These are phyloP conservation scores for Apophysomyces elegans DNA, from an alignment of 371 early-diverging fungal genomes.

Conservation along the genomic window DNA sequence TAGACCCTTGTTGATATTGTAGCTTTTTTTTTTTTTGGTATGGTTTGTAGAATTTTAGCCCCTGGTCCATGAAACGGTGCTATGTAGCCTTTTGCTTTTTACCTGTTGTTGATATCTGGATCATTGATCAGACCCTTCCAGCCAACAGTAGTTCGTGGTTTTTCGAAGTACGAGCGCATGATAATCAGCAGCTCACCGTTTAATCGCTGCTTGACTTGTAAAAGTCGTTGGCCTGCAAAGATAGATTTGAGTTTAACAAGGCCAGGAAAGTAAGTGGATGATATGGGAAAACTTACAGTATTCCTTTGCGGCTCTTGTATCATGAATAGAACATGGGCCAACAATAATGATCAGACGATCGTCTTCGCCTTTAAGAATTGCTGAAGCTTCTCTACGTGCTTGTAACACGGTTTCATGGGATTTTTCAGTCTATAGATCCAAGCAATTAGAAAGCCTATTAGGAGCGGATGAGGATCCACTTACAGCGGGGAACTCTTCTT, in stretches of 20 bases:
- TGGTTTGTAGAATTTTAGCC: background rate
- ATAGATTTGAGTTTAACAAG: background rate
- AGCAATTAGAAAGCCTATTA: background rate
- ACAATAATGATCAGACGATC: conserved; percentile 89
- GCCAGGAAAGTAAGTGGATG: background rate
- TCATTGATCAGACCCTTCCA: conserved; percentile 97
- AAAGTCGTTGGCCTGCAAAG: conserved; percentile 58
- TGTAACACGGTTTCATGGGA: conserved; percentile 55
- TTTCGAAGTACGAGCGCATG: conserved; percentile 96
- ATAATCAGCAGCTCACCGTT: conserved; percentile 76
- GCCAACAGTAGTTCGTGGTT: conserved; percentile 93
- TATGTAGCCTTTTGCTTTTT: conserved; percentile 2
- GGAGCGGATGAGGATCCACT: conserved; percentile 1
- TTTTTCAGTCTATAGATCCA: conserved; percentile 27
- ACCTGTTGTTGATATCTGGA: conserved; percentile 81
- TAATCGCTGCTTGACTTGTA: conserved; percentile 59
- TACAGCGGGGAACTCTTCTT: conserved; percentile 67
- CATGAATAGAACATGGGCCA: conserved; percentile 95
- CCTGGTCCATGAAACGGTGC: background rate
- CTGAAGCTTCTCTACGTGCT: conserved; percentile 68
- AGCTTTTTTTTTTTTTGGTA: conserved; percentile 36
- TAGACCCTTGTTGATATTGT: conserved; percentile 91
- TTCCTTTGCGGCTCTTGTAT: conserved; percentile 82
- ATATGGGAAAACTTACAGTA: conserved; percentile 53
- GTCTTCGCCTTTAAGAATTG: conserved; percentile 78